A percentile compares a stretch with the other conserved stretches of the same genome.
Conservation (phyloP, 2,329 filamentous ascomycete species). For the Pleurostoma richardsiae region DNA sequence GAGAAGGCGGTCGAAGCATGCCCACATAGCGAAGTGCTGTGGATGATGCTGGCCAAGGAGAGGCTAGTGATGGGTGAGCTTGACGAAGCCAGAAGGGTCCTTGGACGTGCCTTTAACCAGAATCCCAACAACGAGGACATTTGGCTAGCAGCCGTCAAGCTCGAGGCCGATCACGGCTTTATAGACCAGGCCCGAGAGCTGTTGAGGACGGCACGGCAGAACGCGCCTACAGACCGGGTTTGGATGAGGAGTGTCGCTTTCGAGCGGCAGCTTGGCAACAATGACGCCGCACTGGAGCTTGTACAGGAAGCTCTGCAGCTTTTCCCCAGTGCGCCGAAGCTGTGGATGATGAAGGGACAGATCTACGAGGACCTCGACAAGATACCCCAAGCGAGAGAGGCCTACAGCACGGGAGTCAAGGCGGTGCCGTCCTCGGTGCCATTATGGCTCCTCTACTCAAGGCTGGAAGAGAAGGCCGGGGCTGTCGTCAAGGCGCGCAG, state of each 20-base stretch:
- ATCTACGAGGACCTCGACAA: slow-evolving; percentile 85
- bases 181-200: slow-evolving; percentile 77
- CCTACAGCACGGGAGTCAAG: slow-evolving; percentile 82
- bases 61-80: slow-evolving; percentile 87
- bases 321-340: slow-evolving; percentile 80
- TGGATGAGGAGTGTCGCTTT: slow-evolving; percentile 97
- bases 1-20: slow-evolving; percentile 94
- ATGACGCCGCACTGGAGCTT: slow-evolving; percentile 78
- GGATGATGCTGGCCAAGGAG: slow-evolving; percentile 94
- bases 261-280: slow-evolving; percentile 77
- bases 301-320: slow-evolving; percentile 80
- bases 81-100: slow-evolving; percentile 77
- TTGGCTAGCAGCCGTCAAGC: slow-evolving; percentile 92
- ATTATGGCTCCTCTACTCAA: slow-evolving; percentile 83
- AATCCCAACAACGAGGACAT: slow-evolving; percentile 98
- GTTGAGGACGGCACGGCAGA: slow-evolving; percentile 74
- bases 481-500: slow-evolving; percentile 88
- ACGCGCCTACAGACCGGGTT: slow-evolving; percentile 91
- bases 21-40: slow-evolving; percentile 83
- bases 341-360: slow-evolving; percentile 99
- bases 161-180: slow-evolving; percentile 86
- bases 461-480: slow-evolving; percentile 81
- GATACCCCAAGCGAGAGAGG: slow-evolving; percentile 79
- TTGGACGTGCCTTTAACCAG: slow-evolving; percentile 87
- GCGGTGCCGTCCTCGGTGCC: slow-evolving; percentile 79